Evolutionary conservation across 805 yeast species (phyloP).

Genomic region (Metschnikowia rubicola): DNA sequence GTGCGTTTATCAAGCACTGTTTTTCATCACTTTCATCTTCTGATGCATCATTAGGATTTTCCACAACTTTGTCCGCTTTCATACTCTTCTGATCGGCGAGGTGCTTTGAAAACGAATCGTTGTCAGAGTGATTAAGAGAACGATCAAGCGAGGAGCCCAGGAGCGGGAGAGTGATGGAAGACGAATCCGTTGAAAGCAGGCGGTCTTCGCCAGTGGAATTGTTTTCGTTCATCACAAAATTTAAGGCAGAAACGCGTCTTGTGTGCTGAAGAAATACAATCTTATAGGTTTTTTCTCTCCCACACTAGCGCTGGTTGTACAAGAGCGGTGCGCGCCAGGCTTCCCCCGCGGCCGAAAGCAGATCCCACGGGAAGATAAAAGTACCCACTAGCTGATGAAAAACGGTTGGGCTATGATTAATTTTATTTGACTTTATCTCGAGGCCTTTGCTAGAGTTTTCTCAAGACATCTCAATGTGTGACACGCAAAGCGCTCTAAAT

Average conservation of each 20-base stretch:
- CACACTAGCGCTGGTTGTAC: constrained; percentile 2
- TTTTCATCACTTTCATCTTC: background rate
- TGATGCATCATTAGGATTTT: background rate
- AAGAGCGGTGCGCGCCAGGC: background rate
- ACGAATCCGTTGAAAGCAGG: background rate
- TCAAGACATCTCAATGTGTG: too few relatives aligned
- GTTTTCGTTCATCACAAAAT: background rate
- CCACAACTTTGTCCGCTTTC: too few relatives aligned
- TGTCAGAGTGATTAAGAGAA: background rate
- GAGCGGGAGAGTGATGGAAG: background rate
- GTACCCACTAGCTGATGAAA: too few relatives aligned
- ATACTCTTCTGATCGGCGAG: too few relatives aligned
- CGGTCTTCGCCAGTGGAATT: background rate
- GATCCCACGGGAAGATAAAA: background rate
- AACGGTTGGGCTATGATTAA: too few relatives aligned
- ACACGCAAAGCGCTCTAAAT: too few relatives aligned
- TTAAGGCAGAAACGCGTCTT: background rate
- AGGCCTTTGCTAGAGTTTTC: too few relatives aligned
- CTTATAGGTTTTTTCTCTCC: background rate
- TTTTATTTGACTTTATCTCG: too few relatives aligned
- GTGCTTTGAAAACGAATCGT: background rate
- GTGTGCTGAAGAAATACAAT: background rate
- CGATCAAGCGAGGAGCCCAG: background rate
- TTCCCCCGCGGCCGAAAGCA: background rate
- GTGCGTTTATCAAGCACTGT: constrained; percentile 1